Percentiles rank a stretch among this genome's conserved stretches.
These are phyloP conservation scores for Geosmithia flava DNA, from an alignment of 2,329 filamentous ascomycete genomes.

Conservation along the genomic window DNA sequence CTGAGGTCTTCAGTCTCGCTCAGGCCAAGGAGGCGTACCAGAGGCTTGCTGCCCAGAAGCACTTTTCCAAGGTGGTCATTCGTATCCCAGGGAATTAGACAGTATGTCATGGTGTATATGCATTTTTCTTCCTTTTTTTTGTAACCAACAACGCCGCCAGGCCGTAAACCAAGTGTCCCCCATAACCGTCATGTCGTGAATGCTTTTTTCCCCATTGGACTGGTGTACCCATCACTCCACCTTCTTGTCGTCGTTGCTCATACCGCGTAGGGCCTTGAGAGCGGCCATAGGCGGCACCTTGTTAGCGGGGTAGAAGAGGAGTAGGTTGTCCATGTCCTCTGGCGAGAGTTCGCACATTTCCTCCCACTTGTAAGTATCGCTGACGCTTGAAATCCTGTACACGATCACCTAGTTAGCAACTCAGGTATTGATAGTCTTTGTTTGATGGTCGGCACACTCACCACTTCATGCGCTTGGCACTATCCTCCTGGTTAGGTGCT, in stretches of 20 bases:
- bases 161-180: neutral
- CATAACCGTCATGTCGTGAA: neutral
- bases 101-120: neutral
- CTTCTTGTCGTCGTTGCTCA: conserved; percentile 25
- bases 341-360: conserved; percentile 75
- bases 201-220: neutral
- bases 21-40: conserved; percentile 19
- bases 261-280: conserved; percentile 39
- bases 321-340: conserved; percentile 71
- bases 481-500: conserved; percentile 60
- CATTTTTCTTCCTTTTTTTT: neutral
- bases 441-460: conserved; percentile 22
- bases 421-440: neutral
- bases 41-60: conserved; percentile 16
- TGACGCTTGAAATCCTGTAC: conserved; percentile 78
- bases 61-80: conserved; percentile 23
- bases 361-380: conserved; percentile 74
- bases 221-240: conserved; percentile 18
- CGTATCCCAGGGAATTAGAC: conserved; percentile 6
- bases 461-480: conserved; percentile 86
- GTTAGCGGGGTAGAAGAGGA: conserved; percentile 56
- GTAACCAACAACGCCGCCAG: neutral
- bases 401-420: neutral
- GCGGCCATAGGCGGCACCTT: conserved; percentile 43
- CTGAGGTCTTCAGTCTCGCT: conserved; percentile 14